Evolutionary conservation across 1,284 basidiomycete species (phyloP).

Genomic region (Porodaedalea pini): DNA sequence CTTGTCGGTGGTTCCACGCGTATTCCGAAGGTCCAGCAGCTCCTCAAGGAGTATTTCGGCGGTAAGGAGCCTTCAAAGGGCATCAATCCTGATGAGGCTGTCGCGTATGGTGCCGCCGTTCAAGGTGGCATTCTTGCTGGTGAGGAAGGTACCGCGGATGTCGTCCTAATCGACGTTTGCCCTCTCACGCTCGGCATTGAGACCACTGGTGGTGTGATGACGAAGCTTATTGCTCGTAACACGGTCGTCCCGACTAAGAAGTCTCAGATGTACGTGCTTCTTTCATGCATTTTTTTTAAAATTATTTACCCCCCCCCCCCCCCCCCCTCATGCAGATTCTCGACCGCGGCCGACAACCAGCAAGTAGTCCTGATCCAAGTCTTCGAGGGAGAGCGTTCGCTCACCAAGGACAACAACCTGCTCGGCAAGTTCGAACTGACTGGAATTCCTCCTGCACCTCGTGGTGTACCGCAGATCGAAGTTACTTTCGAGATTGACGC

Average conservation of each 20-base stretch:
- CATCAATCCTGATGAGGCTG: conserved; percentile 94
- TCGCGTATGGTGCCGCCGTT: conserved; percentile 95
- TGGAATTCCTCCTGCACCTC: conserved; percentile 90
- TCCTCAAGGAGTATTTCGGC: conserved; percentile 89
- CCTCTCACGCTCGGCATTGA: conserved; percentile 95
- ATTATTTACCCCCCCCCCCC: not conserved
- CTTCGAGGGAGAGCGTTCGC: conserved; percentile 90
- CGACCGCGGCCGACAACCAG: conserved; percentile 94
- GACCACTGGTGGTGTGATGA: conserved; percentile 98
- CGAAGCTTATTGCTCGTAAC: conserved; percentile 94
- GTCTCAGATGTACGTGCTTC: conserved; percentile 72
- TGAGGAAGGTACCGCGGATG: conserved; percentile 76
- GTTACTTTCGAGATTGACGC: conserved; percentile 94
- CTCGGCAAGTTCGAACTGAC: conserved; percentile 96
- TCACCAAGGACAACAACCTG: conserved; percentile 98
- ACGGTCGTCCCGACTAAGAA: conserved; percentile 98
- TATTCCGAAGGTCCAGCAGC: conserved; percentile 97
- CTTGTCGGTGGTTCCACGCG: conserved; percentile 98
- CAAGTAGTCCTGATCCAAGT: conserved; percentile 89
- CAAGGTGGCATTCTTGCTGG: conserved; percentile 96
- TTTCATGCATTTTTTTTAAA: not conserved
- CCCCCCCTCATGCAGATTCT: conserved; percentile 60
- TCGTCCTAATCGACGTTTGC: conserved; percentile 95
- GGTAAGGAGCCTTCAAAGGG: conserved; percentile 91
- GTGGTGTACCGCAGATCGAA: conserved; percentile 93